These are phyloP conservation scores for Pontederia crassipes DNA, from an alignment of 176 grass and related monocot species.

Conservation along the genomic window DNA sequence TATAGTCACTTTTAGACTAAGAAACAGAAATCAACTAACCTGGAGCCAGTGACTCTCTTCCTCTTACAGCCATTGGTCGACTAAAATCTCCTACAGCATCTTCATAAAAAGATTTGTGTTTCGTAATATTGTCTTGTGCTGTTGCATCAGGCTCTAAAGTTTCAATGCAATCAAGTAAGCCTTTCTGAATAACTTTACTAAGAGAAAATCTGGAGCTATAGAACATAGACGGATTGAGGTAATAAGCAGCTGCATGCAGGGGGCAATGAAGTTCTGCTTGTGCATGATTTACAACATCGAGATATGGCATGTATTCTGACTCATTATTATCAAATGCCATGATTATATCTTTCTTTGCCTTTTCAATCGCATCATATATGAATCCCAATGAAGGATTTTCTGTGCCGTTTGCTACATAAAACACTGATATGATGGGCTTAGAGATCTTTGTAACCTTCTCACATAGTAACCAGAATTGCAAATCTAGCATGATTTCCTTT, in stretches of 20 bases:
- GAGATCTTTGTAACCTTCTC: constrained; percentile 31
- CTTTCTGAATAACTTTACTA: constrained; percentile 18
- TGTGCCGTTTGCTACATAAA: constrained; percentile 21
- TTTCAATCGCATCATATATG: constrained; percentile 32
- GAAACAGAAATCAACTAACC: constrained; percentile 4
- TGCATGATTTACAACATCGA: constrained; percentile 24
- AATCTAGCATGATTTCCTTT: constrained; percentile 32
- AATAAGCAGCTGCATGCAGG: constrained; percentile 33
- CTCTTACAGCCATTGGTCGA: constrained; percentile 18
- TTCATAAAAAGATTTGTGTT: constrained; percentile 22
- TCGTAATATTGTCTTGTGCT: constrained; percentile 26
- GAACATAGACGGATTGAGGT: constrained; percentile 27
- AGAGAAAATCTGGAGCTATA: constrained; percentile 23
- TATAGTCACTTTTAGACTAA: background rate
- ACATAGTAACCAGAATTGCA: constrained; percentile 33
- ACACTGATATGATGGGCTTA: constrained; percentile 22
- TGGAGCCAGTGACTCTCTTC: constrained; percentile 19
- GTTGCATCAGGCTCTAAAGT: constrained; percentile 17
- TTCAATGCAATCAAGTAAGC: constrained; percentile 24
- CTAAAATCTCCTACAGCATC: constrained; percentile 17
- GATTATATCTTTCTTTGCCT: constrained; percentile 29
- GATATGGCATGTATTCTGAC: constrained; percentile 28
- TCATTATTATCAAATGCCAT: constrained; percentile 34
- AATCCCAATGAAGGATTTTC: constrained; percentile 38
- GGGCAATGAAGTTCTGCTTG: constrained; percentile 30